Base-by-base conservation (phyloP, 2,329 filamentous ascomycete genomes). In the Epichloe bromicola region DNA sequence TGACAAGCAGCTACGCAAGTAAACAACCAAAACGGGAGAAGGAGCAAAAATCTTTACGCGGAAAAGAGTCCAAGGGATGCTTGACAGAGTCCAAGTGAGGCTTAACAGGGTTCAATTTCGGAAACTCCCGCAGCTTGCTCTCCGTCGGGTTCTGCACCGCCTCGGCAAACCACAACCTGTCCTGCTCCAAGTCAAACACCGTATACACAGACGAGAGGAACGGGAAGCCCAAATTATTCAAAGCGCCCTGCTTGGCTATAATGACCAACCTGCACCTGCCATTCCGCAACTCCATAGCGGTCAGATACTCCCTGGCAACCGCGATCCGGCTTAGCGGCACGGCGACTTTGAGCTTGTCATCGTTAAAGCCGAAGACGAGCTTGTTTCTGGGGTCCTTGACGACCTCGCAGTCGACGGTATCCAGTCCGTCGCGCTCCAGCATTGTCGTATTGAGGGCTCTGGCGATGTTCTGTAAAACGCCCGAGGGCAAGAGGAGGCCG, bases 211-310 rank as follows among this genome's bases (percentile, higher is more conserved):
- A 17, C 23, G 43, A 45, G 4, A 42, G 17, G n/a, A 42, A 42
- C 17, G 17, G 17, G 39, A 3, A 42, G 5, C 39, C 39, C 39
- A 42, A 12, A 11, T 0, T 3, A 11, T 8, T 42, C 2, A 20
- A n/a, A 14, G 1, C 5, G 3, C 14, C 1, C 7, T 12, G 1
- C 23, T 20, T 41, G 7, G 17, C 2, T 5, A 1, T 1, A 11
- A 42, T 12, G 15, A 1, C 39, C 39, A 42, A 20, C 39, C 11
- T n/a, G 19, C 39, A 42, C 17, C 8, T 42, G 17, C 39, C 39
- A 2, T 0, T 11, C 7, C 0, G n/a, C 17, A 5, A n/a, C 5
- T 42, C 5, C 2, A 1, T 8, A 5, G 1, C n/a, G 17, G 1
- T 5, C 1, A 42, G 8, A 11, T 19, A 10, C 4, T 4, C 5